Base-by-base conservation (phyloP, 768 basidiomycete genomes). In the Chlorophyllum brunneum region DNA sequence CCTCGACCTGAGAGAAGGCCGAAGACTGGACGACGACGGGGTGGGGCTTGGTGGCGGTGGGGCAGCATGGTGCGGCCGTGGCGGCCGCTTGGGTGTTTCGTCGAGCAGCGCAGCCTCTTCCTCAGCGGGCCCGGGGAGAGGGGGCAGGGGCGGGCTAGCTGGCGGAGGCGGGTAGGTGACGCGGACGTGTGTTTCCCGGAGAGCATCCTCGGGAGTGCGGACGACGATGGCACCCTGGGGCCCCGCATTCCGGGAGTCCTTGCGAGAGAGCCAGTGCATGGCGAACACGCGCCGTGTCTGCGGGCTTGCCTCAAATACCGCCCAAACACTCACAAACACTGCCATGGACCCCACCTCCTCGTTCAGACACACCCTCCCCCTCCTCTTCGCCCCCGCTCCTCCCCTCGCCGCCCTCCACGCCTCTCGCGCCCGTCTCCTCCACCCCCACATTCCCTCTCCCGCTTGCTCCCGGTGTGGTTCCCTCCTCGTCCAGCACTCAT, bases 151-250 rank as follows among this genome's bases (percentile, higher is more conserved):
- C 6, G 80, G 80, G 53, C 78, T 79, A n/a, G 67, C 61, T 0
- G 70, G 68, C 6, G 65, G 59, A 49, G 26, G 51, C 34, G 33
- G 51, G 48, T 63, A 69, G 6, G 67, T 71, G n/a, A 75, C 65
- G 38, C 75, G 65, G 2, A 79, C 71, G 16, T 71, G 67, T 0
- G 77, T 75, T 42, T 75, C 76, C 40, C 73, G 71, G 26, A 92
- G 71, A 18, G 89, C 89, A 50, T 92, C 90, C 57, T 86, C 82
- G 6, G 90, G 90, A 0, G 90, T 92, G 51, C 83, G 74, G 31
- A 92, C 89, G 26, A 92, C 72, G 1, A 76, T 84, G 11, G 89
- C 89, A 34, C 89, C 88, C 16, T 78, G 63, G n/a, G 2, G 70
- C 65, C 2, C 81, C 81, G 37, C 66, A 73, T 10, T 80, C 76